phyloP scores from a whole-genome alignment of 2,329 filamentous ascomycete species.

The Tolypocladium ophioglossoides region DNA sequence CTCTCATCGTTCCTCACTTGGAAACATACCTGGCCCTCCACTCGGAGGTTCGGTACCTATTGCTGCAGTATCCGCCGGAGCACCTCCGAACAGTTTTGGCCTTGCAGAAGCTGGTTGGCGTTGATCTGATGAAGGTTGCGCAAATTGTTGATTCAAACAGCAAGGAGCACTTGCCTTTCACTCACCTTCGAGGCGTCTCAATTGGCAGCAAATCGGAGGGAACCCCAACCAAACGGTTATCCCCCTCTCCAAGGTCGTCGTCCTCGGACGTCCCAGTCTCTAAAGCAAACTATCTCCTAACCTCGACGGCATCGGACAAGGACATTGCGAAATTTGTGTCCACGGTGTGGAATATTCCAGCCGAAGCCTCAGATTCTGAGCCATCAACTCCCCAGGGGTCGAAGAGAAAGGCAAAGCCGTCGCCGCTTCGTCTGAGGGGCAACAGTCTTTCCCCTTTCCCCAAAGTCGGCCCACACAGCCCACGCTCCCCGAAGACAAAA shows the following conservation, averaged over 20 bases:
- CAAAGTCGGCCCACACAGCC: conserved; percentile 10
- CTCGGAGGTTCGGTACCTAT: conserved; percentile 40
- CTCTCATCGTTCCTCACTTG: conserved; percentile 48
- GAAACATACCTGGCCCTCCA: conserved; percentile 48
- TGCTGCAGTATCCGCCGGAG: conserved; percentile 48
- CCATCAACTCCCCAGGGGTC: conserved; percentile 10
- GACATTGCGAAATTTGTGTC: conserved; percentile 45
- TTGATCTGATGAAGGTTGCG: conserved; percentile 46
- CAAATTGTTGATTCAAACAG: conserved; percentile 40
- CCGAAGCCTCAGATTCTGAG: conserved; percentile 24
- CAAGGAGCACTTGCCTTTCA: conserved; percentile 25
- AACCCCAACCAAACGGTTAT: conserved; percentile 9
- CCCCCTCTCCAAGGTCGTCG: conserved; percentile 14
- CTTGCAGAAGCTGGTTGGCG: conserved; percentile 45
- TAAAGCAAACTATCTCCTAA: conserved; percentile 46
- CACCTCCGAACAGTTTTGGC: conserved; percentile 47
- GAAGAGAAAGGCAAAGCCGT: conserved; percentile 11
- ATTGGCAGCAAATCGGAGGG: conserved; percentile 15
- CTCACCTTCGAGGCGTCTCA: conserved; percentile 25
- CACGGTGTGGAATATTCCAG: conserved; percentile 35
- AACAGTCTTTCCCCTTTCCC: conserved; percentile 21
- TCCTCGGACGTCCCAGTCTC: conserved; percentile 27
- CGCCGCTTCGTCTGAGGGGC: conserved; percentile 12
- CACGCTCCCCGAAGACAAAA: conserved; percentile 7
- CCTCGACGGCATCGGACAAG: conserved; percentile 39